phyloP scores from a whole-genome alignment of 257 asterid species.

The Nicotiana tabacum region DNA sequence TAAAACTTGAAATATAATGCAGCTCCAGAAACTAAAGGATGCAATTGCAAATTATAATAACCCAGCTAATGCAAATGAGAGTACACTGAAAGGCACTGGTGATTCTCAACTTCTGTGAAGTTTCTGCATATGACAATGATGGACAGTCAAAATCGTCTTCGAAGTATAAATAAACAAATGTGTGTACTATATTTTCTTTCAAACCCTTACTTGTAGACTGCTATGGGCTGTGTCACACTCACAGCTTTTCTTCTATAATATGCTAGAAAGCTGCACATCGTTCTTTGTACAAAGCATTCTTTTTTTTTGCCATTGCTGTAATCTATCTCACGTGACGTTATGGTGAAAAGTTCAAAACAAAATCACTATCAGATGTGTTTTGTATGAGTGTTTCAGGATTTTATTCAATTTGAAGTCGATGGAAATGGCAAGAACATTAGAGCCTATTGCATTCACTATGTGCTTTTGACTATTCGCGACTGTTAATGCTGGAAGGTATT shows the following conservation, averaged over 20 bases:
- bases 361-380: neutral
- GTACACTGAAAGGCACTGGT: conserved; percentile 18
- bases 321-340: neutral
- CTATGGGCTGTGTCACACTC: neutral
- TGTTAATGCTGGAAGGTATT: too few species aligned
- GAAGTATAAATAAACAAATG: neutral
- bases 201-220: neutral
- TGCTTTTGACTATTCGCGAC: neutral
- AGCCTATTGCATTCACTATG: neutral
- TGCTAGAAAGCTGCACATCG: conserved; percentile 1
- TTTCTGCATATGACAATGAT: conserved; percentile 18
- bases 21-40: conserved; percentile 63
- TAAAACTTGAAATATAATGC: conserved; percentile 19
- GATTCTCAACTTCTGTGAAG: conserved; percentile 20
- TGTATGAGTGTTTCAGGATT: neutral
- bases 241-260: neutral
- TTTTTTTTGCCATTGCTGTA: neutral
- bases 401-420: neutral
- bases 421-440: neutral
- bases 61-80: conserved; percentile 16
- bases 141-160: conserved; percentile 5
- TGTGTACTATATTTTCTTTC: conserved; percentile 2
- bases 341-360: neutral
- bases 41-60: conserved; percentile 46
- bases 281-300: conserved; percentile 15